Percentiles rank a stretch among this genome's conserved stretches.
These are phyloP conservation scores for Tricholoma hemisulphureum DNA, from an alignment of 768 basidiomycete species.

Conservation along the genomic window DNA sequence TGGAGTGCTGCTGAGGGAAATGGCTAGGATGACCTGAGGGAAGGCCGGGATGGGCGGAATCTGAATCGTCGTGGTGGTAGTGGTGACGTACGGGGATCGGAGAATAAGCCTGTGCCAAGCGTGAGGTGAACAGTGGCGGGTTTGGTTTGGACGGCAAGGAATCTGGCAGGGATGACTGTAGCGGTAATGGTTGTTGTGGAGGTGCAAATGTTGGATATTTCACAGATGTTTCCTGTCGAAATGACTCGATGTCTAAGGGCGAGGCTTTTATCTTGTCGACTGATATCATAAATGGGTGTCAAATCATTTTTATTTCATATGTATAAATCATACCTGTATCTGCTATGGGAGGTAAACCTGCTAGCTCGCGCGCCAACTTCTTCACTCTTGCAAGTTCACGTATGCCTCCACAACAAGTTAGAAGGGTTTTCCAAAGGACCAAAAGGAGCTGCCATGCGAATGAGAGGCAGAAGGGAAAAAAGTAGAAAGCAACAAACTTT, in stretches of 20 bases:
- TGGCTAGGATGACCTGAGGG: conserved; percentile 33
- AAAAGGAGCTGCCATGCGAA: conserved; percentile 66
- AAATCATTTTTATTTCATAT: not conserved
- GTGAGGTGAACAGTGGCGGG: conserved; percentile 47
- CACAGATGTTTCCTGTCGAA: conserved; percentile 85
- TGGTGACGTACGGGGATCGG: conserved; percentile 94
- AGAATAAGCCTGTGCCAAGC: conserved; percentile 85
- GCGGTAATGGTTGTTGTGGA: conserved; percentile 41
- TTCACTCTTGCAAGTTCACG: conserved; percentile 83
- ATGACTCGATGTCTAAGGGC: conserved; percentile 86
- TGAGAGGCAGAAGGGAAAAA: conserved; percentile 9
- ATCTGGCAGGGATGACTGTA: conserved; percentile 29
- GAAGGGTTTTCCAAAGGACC: conserved; percentile 89
- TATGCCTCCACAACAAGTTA: conserved; percentile 91
- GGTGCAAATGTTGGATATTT: conserved; percentile 95
- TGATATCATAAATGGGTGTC: conserved; percentile 22
- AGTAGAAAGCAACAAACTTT: conserved; percentile 54
- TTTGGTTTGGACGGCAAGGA: conserved; percentile 33
- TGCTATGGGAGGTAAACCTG: conserved; percentile 65
- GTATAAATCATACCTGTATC: conserved; percentile 32
- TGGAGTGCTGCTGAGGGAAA: conserved; percentile 33
- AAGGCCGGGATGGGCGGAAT: conserved; percentile 44
- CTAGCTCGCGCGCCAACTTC: conserved; percentile 79
- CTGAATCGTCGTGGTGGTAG: conserved; percentile 82
- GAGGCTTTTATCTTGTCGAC: conserved; percentile 80